Evolutionary conservation across 208 protist species (phyloP), one percentile per base, ranked within the genome.

Genomic region (Trypanosoma congolense): DNA sequence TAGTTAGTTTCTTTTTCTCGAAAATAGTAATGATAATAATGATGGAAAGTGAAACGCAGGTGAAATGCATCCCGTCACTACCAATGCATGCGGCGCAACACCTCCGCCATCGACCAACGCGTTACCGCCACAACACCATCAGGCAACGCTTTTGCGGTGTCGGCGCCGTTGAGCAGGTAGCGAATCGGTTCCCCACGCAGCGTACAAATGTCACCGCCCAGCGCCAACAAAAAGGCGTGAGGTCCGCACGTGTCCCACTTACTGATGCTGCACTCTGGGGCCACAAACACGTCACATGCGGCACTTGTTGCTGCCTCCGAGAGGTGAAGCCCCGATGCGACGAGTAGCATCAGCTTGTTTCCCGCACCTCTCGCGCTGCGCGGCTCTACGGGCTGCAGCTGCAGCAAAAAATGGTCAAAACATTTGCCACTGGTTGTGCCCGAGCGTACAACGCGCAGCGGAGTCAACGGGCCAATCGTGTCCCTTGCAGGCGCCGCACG

Each of bases 211-310:
- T 87, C 80, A 22, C 87, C 83, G 8, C 73, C 77, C 8, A 80
- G 44, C 30, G 83, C 78, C 10, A 46, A 41, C 6, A 92, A 33
- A 19, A 94, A 82, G 8, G 84, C 87, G 54, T 92, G 76, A 12
- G 82, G 73, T 4, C 65, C 83, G 45, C 82, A 88, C 41, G 72
- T 84, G 60, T 92, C 87, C 84, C 87, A 92, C 49, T 81, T 78
- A 49, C 78, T 86, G 4, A 80, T 83, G 25, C 77, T 73, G 22
- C 53, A 29, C 0, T 60, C 62, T 9, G 77, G 80, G 38, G 66
- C 79, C 2, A 91, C 45, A 52, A 86, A 93, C 9, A 82, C 75
- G 45, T 91, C 83, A 4, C 56, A 65, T 6, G 43, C 53, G 33
- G 57, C 38, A 18, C 28, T 12, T 45, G 44, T 29, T 2, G 19